Evolutionary conservation across 371 early-diverging fungal genomes (phyloP).

Genomic region (Phascolomyces articulosus): DNA sequence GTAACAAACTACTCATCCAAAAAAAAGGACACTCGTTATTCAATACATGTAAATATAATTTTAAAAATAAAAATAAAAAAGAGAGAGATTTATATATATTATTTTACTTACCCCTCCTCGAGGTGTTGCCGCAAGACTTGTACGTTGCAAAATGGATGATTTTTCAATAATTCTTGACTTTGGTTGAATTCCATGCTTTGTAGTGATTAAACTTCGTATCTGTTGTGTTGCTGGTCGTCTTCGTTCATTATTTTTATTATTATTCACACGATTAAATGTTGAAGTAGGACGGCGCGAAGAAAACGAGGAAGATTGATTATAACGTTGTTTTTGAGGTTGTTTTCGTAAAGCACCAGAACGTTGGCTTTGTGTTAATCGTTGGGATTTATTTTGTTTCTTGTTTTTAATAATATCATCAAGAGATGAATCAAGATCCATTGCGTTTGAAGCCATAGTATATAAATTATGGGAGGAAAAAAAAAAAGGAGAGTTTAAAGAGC

Average conservation of each 20-base stretch:
- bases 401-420: constrained; percentile 29
- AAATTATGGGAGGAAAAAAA: too few species aligned
- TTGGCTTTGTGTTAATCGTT: background rate
- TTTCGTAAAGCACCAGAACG: background rate
- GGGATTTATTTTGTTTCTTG: constrained; percentile 2
- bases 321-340: background rate
- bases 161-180: background rate
- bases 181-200: background rate
- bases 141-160: constrained; percentile 1
- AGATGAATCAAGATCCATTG: constrained; percentile 24
- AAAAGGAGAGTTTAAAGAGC: too few species aligned
- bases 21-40: too few species aligned
- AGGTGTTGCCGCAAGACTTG: background rate
- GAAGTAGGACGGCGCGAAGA: constrained; percentile 6
- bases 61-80: too few species aligned
- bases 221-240: background rate
- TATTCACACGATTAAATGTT: background rate
- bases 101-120: constrained; percentile 5
- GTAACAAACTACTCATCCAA: background rate
- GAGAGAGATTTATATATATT: background rate
- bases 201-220: background rate
- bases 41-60: too few species aligned
- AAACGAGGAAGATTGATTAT: background rate
- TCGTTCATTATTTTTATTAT: background rate
- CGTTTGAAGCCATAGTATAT: background rate